Conservation (phyloP, 345 rosid genomes). For the Populus pruinosa region DNA sequence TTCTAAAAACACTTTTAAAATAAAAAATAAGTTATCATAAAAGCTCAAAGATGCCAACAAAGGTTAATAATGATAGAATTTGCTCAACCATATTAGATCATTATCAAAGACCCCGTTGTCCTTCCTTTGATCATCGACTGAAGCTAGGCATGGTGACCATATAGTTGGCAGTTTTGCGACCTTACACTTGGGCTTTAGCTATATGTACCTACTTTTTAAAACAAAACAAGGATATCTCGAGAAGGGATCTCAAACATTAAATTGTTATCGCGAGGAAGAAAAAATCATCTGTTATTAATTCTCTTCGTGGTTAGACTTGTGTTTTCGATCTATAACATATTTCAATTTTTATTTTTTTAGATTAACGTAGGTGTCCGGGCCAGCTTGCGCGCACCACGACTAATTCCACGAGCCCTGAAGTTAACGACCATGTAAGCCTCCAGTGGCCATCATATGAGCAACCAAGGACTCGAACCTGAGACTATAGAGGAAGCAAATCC, state of each 20-base stretch:
- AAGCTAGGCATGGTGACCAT: neutral
- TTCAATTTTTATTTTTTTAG: neutral
- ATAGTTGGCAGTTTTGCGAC: constrained; percentile 7
- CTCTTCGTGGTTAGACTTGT: neutral
- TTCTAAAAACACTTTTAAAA: too few species aligned
- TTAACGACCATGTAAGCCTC: too few species aligned
- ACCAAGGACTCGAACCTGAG: too few species aligned
- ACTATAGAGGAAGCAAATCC: too few species aligned
- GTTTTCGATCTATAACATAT: neutral
- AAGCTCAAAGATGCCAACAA: constrained; percentile 9
- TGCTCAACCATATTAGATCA: constrained; percentile 19
- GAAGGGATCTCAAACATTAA: constrained; percentile 6
- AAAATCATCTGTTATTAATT: neutral
- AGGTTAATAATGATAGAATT: constrained; percentile 5
- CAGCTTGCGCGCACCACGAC: too few species aligned
- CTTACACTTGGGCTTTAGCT: neutral
- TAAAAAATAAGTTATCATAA: constrained; percentile 3
- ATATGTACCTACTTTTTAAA: neutral
- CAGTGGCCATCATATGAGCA: too few species aligned
- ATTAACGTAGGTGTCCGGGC: too few species aligned
- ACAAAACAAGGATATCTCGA: neutral
- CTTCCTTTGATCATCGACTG: neutral
- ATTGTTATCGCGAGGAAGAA: neutral
- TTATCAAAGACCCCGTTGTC: constrained; percentile 19
- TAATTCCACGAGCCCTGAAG: too few species aligned